Base-by-base conservation (phyloP, 108 stramenopile genomes). In the Nitzschia sp. region DNA sequence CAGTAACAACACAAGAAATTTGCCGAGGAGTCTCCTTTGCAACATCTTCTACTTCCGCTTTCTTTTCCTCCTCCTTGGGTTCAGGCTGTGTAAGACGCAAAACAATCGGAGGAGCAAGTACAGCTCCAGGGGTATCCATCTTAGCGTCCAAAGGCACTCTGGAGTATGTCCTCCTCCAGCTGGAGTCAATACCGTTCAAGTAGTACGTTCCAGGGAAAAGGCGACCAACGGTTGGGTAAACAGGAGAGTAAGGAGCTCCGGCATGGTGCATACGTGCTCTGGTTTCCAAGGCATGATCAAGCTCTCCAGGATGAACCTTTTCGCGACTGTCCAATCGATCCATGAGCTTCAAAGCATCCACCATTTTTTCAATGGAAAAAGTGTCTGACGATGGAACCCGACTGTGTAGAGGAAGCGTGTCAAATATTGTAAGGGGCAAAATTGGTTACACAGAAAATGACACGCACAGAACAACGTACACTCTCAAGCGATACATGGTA, bases 181-280 rank as follows among this genome's bases (percentile, higher is more conserved):
- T 88, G 2, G 85, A 73, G 56, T 95, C 89, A 57, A 97, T 92
- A 8, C 87, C 84, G 53, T 89, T 86, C 52, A 97, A 75, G 69
- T 84, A 97, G 73, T 93, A 97, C 3, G 95, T 94, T 63, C 96
- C 96, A 17, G 95, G 95, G 63, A 92, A 94, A 56, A 97, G 80
- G 21, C 94, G 80, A 3, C 89, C 86, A 15, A 71, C 53, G 0
- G 80, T 89, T 19, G 94, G 94, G 68, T 94, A 97, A 21, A 92
- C 84, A 15, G 92, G 90, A 14, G 86, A 85, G 63, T 92, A 91
- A 20, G 91, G 89, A 14, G 85, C 85, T 39, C 87, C 86, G 24
- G 85, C 83, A 24, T 78, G 80, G 66, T 96, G 95, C 89, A 93
- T 93, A 14, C 86, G 60, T 11, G 91, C 95, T 10, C 95, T 75